phyloP scores from a whole-genome alignment of 1,284 basidiomycete genomes.

The Phaffia rhodozyma region DNA sequence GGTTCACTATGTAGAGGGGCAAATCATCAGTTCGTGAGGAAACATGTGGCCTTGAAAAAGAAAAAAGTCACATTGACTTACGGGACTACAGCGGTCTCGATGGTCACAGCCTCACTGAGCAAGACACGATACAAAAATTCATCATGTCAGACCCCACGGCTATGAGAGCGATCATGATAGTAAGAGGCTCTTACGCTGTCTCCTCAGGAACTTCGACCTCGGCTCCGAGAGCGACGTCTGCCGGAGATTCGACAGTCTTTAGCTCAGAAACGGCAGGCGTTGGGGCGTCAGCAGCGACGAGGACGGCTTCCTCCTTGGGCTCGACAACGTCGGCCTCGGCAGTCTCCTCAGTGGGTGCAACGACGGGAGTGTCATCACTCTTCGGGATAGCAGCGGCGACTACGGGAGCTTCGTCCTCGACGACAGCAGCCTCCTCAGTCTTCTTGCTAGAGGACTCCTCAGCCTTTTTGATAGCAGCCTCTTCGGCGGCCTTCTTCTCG shows the following conservation, averaged over 20 bases:
- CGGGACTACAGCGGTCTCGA: background rate
- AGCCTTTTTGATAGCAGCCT: constrained; percentile 12
- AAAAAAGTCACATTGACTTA: background rate
- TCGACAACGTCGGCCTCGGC: background rate
- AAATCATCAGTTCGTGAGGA: background rate
- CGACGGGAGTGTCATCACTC: background rate
- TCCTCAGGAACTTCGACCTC: background rate
- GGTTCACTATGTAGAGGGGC: background rate
- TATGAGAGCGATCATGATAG: background rate
- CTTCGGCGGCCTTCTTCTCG: constrained; percentile 18
- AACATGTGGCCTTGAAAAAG: background rate
- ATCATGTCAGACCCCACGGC: background rate
- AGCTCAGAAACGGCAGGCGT: background rate
- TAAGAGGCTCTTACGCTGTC: background rate
- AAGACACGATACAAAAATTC: background rate
- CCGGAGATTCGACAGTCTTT: background rate
- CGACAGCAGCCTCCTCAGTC: background rate
- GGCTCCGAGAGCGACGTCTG: background rate
- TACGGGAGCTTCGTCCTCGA: background rate
- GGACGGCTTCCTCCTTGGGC: background rate
- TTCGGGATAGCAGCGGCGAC: background rate
- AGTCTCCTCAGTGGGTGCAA: background rate
- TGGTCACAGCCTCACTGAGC: background rate
- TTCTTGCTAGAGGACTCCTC: constrained; percentile 5
- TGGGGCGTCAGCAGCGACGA: background rate